These are phyloP conservation scores for Trichoderma orchidacearum DNA, from an alignment of 495 filamentous ascomycete species.

Conservation along the genomic window DNA sequence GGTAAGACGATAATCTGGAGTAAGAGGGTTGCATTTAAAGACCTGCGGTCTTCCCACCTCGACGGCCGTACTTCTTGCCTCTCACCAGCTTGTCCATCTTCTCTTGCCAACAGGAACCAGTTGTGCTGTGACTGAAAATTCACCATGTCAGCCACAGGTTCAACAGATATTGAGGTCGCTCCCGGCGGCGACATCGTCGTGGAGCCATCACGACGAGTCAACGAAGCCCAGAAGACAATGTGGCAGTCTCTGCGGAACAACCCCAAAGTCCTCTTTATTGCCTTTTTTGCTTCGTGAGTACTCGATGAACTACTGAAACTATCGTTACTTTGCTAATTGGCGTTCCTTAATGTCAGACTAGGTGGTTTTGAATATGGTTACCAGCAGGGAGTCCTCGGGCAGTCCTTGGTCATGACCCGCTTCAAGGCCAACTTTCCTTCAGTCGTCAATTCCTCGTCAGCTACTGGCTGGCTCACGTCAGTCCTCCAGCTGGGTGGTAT, in stretches of 20 bases:
- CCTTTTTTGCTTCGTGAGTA: constrained; percentile 27
- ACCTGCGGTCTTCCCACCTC: background rate
- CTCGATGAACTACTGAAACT: too few relatives aligned
- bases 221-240: constrained; percentile 11
- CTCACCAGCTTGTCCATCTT: background rate
- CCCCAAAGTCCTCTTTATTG: constrained; percentile 27
- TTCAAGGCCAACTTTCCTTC: constrained; percentile 30
- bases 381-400: constrained; percentile 30
- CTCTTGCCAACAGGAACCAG: too few relatives aligned
- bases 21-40: background rate
- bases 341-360: constrained; percentile 9
- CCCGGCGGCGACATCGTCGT: background rate
- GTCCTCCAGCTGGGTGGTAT: constrained; percentile 11
- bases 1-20: background rate
- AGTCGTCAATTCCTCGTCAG: constrained; percentile 22
- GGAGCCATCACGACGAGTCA: background rate
- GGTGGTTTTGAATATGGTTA: constrained; percentile 36
- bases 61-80: background rate
- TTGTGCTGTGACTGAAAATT: background rate
- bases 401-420: constrained; percentile 26
- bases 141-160: background rate
- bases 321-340: too few relatives aligned
- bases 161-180: background rate
- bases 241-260: constrained; percentile 20
- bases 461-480: constrained; percentile 28